phyloP scores from a whole-genome alignment of 2,329 filamentous ascomycete genomes.

The Chalara sp. region DNA sequence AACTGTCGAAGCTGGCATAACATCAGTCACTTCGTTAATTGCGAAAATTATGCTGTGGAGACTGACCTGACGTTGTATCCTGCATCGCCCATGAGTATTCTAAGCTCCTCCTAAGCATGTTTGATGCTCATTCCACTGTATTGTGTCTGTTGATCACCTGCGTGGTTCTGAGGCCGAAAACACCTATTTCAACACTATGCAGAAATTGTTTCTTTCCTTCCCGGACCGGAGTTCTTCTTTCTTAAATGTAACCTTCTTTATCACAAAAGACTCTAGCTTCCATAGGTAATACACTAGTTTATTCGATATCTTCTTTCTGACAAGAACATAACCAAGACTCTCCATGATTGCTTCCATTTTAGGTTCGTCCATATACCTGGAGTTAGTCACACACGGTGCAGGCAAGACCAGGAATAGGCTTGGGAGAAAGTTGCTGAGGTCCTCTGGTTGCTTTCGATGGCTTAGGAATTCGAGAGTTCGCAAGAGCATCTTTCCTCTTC shows the following conservation, averaged over 20 bases:
- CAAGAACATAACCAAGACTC: constrained; percentile 63
- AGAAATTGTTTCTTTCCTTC: constrained; percentile 80
- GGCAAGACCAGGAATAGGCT: constrained; percentile 85
- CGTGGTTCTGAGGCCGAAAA: neutral
- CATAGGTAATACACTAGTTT: constrained; percentile 92
- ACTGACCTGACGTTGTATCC: too few species aligned
- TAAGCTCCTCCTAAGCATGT: too few species aligned
- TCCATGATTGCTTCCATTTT: constrained; percentile 68
- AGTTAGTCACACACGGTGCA: constrained; percentile 81
- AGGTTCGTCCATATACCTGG: constrained; percentile 74
- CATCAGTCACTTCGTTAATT: too few species aligned
- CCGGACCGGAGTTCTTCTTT: constrained; percentile 78
- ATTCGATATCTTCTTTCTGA: constrained; percentile 64
- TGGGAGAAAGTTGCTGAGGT: constrained; percentile 42
- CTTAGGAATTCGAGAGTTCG: constrained; percentile 67
- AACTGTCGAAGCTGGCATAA: too few species aligned
- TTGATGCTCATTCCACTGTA: too few species aligned
- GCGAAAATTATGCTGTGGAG: too few species aligned
- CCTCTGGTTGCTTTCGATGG: constrained; percentile 17
- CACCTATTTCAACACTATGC: constrained; percentile 55
- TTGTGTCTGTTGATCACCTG: too few species aligned
- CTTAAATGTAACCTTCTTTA: constrained; percentile 38
- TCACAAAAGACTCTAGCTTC: constrained; percentile 33
- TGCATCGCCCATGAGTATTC: too few species aligned
- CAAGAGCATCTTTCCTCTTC: constrained; percentile 78